Conservation (phyloP, 2,329 filamentous ascomycete genomes). For the Cladosporium sp. region DNA sequence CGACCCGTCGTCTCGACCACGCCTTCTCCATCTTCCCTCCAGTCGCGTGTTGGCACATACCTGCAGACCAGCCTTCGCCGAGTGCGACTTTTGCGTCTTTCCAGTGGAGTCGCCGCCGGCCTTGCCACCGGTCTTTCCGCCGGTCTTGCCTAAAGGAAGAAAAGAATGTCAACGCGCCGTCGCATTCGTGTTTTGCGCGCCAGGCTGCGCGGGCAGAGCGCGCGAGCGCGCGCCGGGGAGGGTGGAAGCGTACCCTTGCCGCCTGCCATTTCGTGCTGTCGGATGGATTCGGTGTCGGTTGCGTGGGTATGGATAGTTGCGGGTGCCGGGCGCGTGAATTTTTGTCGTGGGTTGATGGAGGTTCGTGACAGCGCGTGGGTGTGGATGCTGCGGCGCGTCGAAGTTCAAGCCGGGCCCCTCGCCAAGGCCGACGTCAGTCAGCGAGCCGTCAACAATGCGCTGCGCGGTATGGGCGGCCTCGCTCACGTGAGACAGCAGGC, state of each 20-base stretch:
- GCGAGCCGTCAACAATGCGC: no score
- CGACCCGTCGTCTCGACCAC: neutral
- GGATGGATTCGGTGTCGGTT: no score
- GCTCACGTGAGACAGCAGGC: no score
- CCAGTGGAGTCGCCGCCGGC: conserved; percentile 60
- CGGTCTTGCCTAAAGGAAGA: conserved; percentile 47
- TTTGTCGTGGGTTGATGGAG: no score
- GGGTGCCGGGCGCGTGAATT: no score
- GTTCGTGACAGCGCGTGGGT: no score
- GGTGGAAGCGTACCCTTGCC: conserved; percentile 77
- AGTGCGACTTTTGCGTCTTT: conserved; percentile 91
- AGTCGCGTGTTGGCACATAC: conserved; percentile 51
- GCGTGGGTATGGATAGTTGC: no score
- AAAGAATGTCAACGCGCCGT: conserved; percentile 19
- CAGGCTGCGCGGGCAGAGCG: neutral
- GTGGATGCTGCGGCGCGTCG: no score
- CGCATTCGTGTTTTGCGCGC: conserved; percentile 10
- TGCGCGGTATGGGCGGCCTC: no score
- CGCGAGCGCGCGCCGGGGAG: conserved; percentile 15
- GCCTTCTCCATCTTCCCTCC: neutral
- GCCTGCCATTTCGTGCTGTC: conserved; percentile 55
- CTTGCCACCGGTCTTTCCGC: conserved; percentile 87
- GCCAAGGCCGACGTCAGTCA: no score
- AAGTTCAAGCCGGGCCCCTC: no score
- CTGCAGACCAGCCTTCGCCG: conserved; percentile 89